These are phyloP conservation scores for Globisporangium mamillatum DNA, from an alignment of 352 stramenopile genomes.

Conservation along the genomic window DNA sequence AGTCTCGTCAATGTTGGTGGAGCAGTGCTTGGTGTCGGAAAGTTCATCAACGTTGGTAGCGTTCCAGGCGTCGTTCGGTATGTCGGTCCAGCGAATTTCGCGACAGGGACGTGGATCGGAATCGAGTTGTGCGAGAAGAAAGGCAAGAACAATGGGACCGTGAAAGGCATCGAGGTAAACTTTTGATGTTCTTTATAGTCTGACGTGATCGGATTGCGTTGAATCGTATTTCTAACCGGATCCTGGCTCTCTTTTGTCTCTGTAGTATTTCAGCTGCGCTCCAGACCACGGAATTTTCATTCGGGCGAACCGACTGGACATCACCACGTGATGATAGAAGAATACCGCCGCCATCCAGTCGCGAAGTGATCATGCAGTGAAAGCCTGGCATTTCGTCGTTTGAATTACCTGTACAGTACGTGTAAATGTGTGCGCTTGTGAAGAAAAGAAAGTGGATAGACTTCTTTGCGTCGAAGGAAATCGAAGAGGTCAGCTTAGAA, in stretches of 20 bases:
- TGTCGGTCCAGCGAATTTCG: slow-evolving; percentile 64
- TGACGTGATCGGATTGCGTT: not conserved
- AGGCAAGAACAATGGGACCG: slow-evolving; percentile 63
- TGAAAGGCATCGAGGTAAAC: slow-evolving; percentile 38
- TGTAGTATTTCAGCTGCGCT: slow-evolving; percentile 61
- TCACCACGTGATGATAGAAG: slow-evolving; percentile 15
- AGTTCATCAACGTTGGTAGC: slow-evolving; percentile 53
- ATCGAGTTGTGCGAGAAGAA: slow-evolving; percentile 63
- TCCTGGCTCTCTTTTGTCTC: not conserved
- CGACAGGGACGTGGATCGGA: slow-evolving; percentile 62
- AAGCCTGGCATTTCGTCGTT: not conserved
- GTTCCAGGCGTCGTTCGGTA: slow-evolving; percentile 66
- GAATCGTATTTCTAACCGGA: not conserved
- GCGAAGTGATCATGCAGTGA: not conserved
- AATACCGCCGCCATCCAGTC: not conserved
- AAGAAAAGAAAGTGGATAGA: not conserved
- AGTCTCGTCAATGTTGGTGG: slow-evolving; percentile 44
- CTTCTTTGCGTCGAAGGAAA: not conserved
- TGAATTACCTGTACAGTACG: not conserved
- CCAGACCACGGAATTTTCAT: slow-evolving; percentile 68
- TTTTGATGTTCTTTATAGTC: not conserved
- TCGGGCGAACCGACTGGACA: slow-evolving; percentile 52
- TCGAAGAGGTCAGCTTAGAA: not conserved
- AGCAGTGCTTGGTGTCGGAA: slow-evolving; percentile 39
- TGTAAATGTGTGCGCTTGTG: not conserved